These are phyloP conservation scores for Phytopythium chamaehyphon DNA, from an alignment of 352 stramenopile species.

Conservation along the genomic window DNA sequence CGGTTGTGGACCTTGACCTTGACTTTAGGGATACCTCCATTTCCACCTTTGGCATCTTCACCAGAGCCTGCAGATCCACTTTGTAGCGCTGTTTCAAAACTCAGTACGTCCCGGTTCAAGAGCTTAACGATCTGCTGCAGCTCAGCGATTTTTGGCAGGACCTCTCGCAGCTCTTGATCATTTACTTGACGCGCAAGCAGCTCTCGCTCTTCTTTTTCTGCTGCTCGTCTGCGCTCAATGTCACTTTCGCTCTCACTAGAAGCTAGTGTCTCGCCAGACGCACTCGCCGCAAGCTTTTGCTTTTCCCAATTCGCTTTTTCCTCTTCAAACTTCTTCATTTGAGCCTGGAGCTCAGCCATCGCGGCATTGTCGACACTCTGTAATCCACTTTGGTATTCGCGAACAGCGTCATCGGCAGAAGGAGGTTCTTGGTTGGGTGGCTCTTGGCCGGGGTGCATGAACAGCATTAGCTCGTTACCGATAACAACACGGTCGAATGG, in stretches of 20 bases:
- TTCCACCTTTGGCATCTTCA: constrained; percentile 5
- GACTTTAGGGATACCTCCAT: constrained; percentile 66
- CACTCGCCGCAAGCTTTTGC: constrained; percentile 25
- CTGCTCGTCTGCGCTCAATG: constrained; percentile 12
- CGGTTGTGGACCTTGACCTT: constrained; percentile 91
- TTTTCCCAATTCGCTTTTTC: constrained; percentile 87
- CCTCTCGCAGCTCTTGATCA: constrained; percentile 90
- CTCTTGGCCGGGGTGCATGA: constrained; percentile 55
- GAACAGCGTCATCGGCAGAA: constrained; percentile 78
- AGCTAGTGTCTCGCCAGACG: not conserved
- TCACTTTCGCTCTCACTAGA: constrained; percentile 1
- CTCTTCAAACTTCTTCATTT: constrained; percentile 88
- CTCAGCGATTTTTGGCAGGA: constrained; percentile 91
- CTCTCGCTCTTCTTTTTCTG: constrained; percentile 52
- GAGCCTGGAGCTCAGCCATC: constrained; percentile 83
- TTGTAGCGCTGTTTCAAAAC: constrained; percentile 90
- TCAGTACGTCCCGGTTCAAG: constrained; percentile 88
- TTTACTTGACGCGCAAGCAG: constrained; percentile 73
- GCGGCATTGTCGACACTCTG: constrained; percentile 68
- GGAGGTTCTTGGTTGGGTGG: constrained; percentile 42
- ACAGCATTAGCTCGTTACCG: constrained; percentile 87
- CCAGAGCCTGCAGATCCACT: constrained; percentile 26
- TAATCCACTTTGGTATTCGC: constrained; percentile 85
- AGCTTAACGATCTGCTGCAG: constrained; percentile 90
- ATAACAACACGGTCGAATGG: constrained; percentile 80